Percentiles rank a stretch among this genome's conserved stretches.
phyloP scores from a whole-genome alignment of 1,284 basidiomycete species.

The Tilletia caries region DNA sequence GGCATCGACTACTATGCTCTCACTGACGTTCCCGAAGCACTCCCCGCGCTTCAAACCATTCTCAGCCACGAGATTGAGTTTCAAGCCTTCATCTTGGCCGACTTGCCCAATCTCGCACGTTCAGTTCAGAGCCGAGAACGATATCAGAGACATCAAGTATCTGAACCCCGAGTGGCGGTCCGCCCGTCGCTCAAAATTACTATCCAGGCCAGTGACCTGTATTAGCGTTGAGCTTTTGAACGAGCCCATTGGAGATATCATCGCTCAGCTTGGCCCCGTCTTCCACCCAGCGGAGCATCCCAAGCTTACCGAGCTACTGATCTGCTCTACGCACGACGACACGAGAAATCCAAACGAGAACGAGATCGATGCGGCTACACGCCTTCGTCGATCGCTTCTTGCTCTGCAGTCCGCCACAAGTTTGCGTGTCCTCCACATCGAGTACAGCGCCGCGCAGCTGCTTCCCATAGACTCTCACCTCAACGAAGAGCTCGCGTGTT shows the following conservation, averaged over 20 bases:
- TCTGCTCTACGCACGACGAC: neutral
- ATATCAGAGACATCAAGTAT: too few species aligned
- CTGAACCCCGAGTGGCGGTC: too few species aligned
- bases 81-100: too few species aligned
- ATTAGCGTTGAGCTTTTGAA: neutral
- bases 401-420: neutral
- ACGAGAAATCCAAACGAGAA: neutral
- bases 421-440: neutral
- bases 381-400: neutral
- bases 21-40: too few species aligned
- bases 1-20: too few species aligned
- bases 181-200: too few species aligned
- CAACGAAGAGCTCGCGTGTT: neutral
- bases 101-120: too few species aligned
- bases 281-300: neutral
- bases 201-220: neutral
- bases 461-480: neutral
- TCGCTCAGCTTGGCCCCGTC: neutral
- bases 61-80: too few species aligned
- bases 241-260: neutral
- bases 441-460: neutral
- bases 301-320: neutral
- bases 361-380: neutral
- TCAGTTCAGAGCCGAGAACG: too few species aligned
- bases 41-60: too few species aligned